These are phyloP conservation scores for Candida sanyaensis DNA, from an alignment of 1,139 yeast genomes.

Conservation along the genomic window DNA sequence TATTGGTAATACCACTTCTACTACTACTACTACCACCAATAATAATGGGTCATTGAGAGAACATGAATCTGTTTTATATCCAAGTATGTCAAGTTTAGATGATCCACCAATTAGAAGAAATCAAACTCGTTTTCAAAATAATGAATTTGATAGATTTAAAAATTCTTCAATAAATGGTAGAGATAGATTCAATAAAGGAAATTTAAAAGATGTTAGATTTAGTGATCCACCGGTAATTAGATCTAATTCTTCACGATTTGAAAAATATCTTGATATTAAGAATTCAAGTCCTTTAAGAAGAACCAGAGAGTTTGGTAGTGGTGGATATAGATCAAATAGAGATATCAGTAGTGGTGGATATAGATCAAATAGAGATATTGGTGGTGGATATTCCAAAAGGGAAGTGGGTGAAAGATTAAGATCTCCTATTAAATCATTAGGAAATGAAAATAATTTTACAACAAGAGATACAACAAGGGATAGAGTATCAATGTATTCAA, in stretches of 20 bases:
- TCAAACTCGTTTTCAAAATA: background rate
- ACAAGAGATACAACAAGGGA: slow-evolving; percentile 12
- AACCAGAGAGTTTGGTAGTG: background rate
- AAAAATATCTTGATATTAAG: background rate
- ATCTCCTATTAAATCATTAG: slow-evolving; percentile 16
- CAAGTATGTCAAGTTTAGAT: background rate
- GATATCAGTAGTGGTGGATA: background rate
- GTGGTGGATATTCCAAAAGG: background rate
- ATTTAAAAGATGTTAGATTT: background rate
- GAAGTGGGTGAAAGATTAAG: background rate
- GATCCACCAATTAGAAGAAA: background rate
- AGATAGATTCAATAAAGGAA: background rate
- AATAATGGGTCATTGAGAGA: background rate
- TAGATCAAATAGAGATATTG: background rate
- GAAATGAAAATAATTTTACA: background rate
- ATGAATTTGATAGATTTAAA: background rate
- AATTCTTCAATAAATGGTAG: background rate
- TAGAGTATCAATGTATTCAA: slow-evolving; percentile 16
- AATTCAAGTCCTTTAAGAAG: background rate
- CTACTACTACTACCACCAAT: slow-evolving; percentile 5
- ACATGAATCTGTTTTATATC: background rate
- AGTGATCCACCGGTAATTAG: background rate
- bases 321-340: background rate
- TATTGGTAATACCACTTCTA: background rate
- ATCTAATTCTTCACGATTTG: background rate